Evolutionary conservation across 345 rosid species (phyloP).

Genomic region (Linum tenue): DNA sequence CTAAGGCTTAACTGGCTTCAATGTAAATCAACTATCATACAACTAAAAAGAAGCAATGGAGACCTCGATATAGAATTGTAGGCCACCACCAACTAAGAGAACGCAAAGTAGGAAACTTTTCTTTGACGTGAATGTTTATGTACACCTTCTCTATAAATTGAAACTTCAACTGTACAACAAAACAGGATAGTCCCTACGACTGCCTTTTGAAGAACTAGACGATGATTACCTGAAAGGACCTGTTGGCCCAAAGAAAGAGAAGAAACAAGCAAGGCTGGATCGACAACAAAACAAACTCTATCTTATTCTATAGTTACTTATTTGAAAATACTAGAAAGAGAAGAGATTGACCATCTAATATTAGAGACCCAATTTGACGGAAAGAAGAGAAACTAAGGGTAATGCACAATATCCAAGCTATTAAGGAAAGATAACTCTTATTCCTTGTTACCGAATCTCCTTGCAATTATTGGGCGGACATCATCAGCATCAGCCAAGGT

Average conservation of each 20-base stretch:
- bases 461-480: slow-evolving; percentile 2
- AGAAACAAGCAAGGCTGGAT: neutral
- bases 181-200: neutral
- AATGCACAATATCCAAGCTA: neutral
- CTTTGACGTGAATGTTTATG: neutral
- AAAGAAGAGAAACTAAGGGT: neutral
- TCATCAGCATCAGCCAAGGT: slow-evolving; percentile 2
- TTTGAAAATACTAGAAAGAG: neutral
- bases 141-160: neutral
- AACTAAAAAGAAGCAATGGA: too few species aligned
- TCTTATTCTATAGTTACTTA: neutral
- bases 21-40: too few species aligned
- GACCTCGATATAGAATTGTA: too few species aligned
- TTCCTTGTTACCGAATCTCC: slow-evolving; percentile 62
- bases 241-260: slow-evolving; percentile 8
- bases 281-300: neutral
- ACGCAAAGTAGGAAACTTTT: neutral
- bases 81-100: neutral
- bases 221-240: neutral
- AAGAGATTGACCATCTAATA: slow-evolving; percentile 1
- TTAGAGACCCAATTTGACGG: neutral
- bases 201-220: neutral
- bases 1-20: too few species aligned
- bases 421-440: slow-evolving; percentile 13
- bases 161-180: slow-evolving; percentile 1